phyloP scores from a whole-genome alignment of 768 basidiomycete species.

The Amanita polypyramis region DNA sequence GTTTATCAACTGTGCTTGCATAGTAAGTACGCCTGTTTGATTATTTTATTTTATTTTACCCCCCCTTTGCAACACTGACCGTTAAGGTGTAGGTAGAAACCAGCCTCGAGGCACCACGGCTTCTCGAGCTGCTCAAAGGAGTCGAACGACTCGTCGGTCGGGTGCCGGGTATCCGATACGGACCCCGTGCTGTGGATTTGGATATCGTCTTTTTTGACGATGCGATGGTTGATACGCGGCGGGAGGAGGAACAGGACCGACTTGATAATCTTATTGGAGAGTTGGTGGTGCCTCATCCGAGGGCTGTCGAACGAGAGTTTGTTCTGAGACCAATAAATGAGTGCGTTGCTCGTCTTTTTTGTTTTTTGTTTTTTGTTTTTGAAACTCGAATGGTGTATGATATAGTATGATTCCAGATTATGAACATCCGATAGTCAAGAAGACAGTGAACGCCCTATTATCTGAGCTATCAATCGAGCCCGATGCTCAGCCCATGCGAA shows the following conservation, averaged over 20 bases:
- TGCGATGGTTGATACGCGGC: constrained; percentile 46
- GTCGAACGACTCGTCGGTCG: constrained; percentile 75
- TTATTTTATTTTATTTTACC: too few relatives aligned
- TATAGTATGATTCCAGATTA: constrained; percentile 72
- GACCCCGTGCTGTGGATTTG: constrained; percentile 84
- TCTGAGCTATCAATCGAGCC: constrained; percentile 23
- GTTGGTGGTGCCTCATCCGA: constrained; percentile 78
- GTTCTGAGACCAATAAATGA: constrained; percentile 82
- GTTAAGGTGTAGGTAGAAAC: constrained; percentile 56
- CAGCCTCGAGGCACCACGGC: constrained; percentile 41
- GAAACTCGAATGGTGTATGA: too few relatives aligned
- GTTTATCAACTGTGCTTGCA: constrained; percentile 87
- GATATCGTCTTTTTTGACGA: constrained; percentile 76
- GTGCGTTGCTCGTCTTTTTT: constrained; percentile 35
- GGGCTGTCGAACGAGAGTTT: constrained; percentile 80
- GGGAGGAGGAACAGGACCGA: constrained; percentile 22
- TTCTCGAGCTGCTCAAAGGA: constrained; percentile 57
- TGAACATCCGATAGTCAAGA: constrained; percentile 49
- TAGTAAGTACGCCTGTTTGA: constrained; percentile 53
- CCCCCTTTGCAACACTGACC: neutral
- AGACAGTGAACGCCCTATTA: constrained; percentile 37
- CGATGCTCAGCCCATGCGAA: constrained; percentile 42
- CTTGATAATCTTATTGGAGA: constrained; percentile 53
- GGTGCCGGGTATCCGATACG: constrained; percentile 67
- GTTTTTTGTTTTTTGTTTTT: neutral